Conservation (phyloP, 2,329 filamentous ascomycete genomes). For the Penicillium rolfsii region DNA sequence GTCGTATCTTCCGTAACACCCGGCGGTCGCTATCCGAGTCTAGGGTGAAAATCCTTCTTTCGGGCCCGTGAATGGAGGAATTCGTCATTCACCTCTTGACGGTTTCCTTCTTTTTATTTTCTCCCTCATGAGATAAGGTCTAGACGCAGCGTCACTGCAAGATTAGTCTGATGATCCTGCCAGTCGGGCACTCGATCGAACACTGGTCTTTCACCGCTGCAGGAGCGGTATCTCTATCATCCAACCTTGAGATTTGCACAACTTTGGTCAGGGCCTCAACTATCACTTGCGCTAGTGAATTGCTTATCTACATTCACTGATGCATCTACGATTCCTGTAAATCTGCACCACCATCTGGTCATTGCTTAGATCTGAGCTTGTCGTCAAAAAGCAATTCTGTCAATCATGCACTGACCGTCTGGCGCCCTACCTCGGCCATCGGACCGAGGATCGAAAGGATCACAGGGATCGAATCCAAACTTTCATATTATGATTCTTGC, state of each 20-base stretch:
- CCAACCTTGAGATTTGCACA: neutral
- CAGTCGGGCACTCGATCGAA: neutral
- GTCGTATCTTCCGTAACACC: neutral
- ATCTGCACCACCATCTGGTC: neutral
- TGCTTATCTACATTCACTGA: neutral
- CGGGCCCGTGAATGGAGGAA: neutral
- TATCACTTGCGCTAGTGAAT: neutral
- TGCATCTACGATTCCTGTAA: neutral
- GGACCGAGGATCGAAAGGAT: neutral
- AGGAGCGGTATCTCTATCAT: too few relatives aligned
- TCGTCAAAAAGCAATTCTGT: neutral
- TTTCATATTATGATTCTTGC: too few relatives aligned
- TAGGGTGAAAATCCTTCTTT: neutral
- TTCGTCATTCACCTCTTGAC: neutral
- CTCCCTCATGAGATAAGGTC: neutral
- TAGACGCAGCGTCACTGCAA: neutral
- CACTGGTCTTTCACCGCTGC: neutral
- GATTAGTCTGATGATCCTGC: neutral
- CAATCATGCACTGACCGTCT: neutral
- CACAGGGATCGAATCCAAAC: neutral
- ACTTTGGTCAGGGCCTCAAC: neutral
- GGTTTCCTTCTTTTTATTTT: neutral
- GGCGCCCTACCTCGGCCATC: conserved; percentile 1
- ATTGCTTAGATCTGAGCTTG: neutral
- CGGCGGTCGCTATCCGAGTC: conserved; percentile 11